These are phyloP conservation scores for Suhomyces anneliseae DNA, from an alignment of 1,139 yeast genomes.

Conservation along the genomic window DNA sequence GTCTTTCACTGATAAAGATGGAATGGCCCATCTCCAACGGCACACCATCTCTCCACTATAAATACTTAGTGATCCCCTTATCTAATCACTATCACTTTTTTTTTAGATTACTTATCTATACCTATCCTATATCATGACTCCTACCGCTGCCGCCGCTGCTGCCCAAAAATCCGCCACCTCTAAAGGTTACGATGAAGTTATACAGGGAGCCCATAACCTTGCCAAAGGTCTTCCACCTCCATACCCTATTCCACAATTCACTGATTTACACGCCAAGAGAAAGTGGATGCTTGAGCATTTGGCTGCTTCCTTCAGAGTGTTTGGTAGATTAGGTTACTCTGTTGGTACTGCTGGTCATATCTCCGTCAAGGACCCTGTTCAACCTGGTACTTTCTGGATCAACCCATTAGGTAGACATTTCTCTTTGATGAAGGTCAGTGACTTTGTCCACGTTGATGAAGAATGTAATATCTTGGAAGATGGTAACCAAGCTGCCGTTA, in stretches of 20 bases:
- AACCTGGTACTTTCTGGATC: slow-evolving; percentile 73
- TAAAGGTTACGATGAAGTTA: slow-evolving; percentile 36
- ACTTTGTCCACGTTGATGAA: slow-evolving; percentile 75
- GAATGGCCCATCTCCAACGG: neutral
- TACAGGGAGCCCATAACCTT: slow-evolving; percentile 49
- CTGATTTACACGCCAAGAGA: slow-evolving; percentile 51
- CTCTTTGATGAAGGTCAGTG: slow-evolving; percentile 65
- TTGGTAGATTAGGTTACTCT: slow-evolving; percentile 71
- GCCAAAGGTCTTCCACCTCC: slow-evolving; percentile 52
- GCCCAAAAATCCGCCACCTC: slow-evolving; percentile 17
- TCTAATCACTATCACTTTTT: no score
- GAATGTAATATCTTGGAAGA: slow-evolving; percentile 65
- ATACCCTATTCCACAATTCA: slow-evolving; percentile 51
- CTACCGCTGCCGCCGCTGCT: slow-evolving; percentile 2
- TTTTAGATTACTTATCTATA: no score
- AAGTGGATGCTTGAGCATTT: slow-evolving; percentile 68
- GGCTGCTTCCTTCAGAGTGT: slow-evolving; percentile 81
- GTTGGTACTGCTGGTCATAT: slow-evolving; percentile 85
- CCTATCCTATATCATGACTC: slow-evolving; percentile 5
- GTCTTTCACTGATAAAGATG: no score
- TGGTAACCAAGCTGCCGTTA: slow-evolving; percentile 65
- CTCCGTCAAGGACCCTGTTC: slow-evolving; percentile 74
- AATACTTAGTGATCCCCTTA: neutral
- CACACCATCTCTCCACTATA: neutral
- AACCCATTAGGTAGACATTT: slow-evolving; percentile 76